Evolutionary conservation across 208 protist species (phyloP), one percentile per base, ranked within the genome.

Genomic region (Phytomonas francai): DNA sequence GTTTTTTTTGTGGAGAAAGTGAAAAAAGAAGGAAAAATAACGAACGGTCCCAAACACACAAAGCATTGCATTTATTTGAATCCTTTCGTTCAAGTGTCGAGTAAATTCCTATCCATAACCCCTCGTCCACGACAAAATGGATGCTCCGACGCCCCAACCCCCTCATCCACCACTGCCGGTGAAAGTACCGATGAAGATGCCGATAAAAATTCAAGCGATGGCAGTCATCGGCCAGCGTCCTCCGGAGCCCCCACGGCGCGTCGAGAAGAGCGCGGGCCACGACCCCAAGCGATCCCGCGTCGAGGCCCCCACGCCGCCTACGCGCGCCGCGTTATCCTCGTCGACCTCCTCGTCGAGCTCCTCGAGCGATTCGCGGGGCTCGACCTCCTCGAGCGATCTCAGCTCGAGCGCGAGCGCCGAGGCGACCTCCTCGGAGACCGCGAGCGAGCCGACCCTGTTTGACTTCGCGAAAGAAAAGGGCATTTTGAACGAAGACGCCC

Each of bases 171-270:
- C 68, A 25, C 68, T 78, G 19, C 86, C 89, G 16, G 77, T 72
- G 5, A 81, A 83, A 65, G 49, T 81, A 32, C 85, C 89, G 22
- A 79, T 83, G 67, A 93, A 92, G 76, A 78, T 88, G 8, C 84
- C 89, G 0, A 78, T 83, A 59, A 77, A 81, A 72, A 70, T 93
- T 29, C 60, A 83, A 9, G 39, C 57, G 57, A 60, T 60, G 57
- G 9, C 9, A 9, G 57, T 9, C 9, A 60, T 32, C 57, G 9
- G 9, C 34, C 34, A 39, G 34, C 34, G 34, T 39, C 34, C 34
- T 39, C 9, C 9, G 3, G 34, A 39, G 3, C 9, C 34, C 3
- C 9, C 34, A 39, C 34, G 9, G 34, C 34, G 6, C 6, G 34
- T 39, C n/a, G n/a, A n/a, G 34, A 9, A 39, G 6, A 9, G 6